Percentiles rank a stretch among this genome's conserved stretches.
These are phyloP conservation scores for Trichoderma sp. DNA, from an alignment of 2,329 filamentous ascomycete species.

Conservation along the genomic window DNA sequence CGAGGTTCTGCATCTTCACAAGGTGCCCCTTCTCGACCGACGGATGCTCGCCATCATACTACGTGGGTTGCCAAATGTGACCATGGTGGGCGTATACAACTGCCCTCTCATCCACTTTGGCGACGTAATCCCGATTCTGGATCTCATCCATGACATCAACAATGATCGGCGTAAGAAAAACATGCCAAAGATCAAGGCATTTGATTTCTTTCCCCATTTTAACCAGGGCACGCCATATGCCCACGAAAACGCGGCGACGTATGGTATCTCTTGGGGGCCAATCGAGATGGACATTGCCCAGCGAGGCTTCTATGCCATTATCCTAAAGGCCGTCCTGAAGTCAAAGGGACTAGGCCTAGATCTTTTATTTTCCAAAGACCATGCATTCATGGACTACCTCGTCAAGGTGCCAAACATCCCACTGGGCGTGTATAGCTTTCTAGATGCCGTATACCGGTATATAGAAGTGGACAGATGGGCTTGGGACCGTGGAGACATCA, in stretches of 20 bases:
- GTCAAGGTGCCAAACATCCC: conserved; percentile 31
- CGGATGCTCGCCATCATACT: conserved; percentile 36
- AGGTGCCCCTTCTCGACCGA: conserved; percentile 33
- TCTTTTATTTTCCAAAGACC: conserved; percentile 31
- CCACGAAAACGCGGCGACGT: conserved; percentile 20
- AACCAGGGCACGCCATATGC: conserved; percentile 29
- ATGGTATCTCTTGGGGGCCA: conserved; percentile 33
- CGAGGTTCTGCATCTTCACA: conserved; percentile 32
- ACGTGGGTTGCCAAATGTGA: conserved; percentile 31
- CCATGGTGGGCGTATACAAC: conserved; percentile 37
- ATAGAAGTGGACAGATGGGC: conserved; percentile 22
- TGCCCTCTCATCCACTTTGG: conserved; percentile 39
- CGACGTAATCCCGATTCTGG: conserved; percentile 34
- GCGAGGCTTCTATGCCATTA: conserved; percentile 33
- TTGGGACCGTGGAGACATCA: background rate
- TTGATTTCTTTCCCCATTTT: conserved; percentile 38
- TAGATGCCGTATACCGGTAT: conserved; percentile 35
- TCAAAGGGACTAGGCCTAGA: conserved; percentile 29
- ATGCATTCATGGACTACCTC: conserved; percentile 33
- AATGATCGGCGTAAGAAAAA: conserved; percentile 19
- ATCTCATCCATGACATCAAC: conserved; percentile 39
- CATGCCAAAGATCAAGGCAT: conserved; percentile 23
- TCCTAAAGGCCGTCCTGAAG: conserved; percentile 37
- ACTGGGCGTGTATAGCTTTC: conserved; percentile 29
- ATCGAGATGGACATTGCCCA: conserved; percentile 30